Evolutionary conservation across 805 yeast genomes (phyloP), one percentile per base, ranked within the genome.

Genomic region (Ogataea saltuana): DNA sequence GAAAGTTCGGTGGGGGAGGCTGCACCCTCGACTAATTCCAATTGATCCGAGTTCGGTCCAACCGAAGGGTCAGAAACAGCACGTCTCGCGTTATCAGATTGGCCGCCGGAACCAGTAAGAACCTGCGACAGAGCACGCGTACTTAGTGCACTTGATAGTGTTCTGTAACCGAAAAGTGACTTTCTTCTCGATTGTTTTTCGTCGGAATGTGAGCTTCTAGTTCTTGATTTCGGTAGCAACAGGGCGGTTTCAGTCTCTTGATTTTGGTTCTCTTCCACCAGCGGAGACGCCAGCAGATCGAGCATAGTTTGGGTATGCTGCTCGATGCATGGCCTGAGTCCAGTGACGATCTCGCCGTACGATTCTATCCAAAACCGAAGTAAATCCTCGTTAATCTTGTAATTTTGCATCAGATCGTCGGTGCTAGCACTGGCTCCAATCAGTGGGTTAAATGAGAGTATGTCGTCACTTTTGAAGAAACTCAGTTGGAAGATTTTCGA

Each of bases 401-500:
- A 63, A 25, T 49, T 53, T 19, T 53, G 56, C 31, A 61, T 49
- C 21, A 60, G 41, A 41, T 60, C 56, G 18, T 61, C 65, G 2
- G 66, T 53, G 31, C 56, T 52, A 6, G 48, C 41, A 33, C 33
- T 48, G 19, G 46, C 39, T 13, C 39, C 46, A 17, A 48, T 42
- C 41, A 49, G 41, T 11, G 55, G 56, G 22, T 50, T 51, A 19
- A 46, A 50, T 8, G 43, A 41, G n/a, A 37, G 44, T 10, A 59
- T 33, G 40, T 62, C 67, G 38, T 62, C 64, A 33, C 56, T 55
- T 33, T 63, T 64, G 48, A 68, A 69, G 16, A 68, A 58, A 39
- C 64, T 58, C 16, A 66, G 54, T 48, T 69, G 73, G 48, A 69
- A 66, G 41, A 69, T 62, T 41, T 68, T 68, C 6, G 71, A 59